These are phyloP conservation scores for Hypoxylon trugodes DNA, from an alignment of 495 filamentous ascomycete species.

Conservation along the genomic window DNA sequence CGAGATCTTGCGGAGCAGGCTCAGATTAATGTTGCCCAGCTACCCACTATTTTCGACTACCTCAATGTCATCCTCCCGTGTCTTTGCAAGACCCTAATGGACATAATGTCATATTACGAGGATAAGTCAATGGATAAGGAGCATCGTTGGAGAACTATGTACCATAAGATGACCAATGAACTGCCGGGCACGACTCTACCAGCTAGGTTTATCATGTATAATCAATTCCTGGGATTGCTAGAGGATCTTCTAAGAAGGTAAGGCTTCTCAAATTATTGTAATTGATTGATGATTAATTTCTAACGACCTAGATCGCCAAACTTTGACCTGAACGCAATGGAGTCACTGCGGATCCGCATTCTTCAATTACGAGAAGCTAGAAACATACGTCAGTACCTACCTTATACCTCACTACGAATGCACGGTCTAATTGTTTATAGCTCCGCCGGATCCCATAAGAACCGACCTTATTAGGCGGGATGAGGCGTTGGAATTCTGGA, in stretches of 20 bases:
- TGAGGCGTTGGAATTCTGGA: slow-evolving; percentile 45
- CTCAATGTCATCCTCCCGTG: slow-evolving; percentile 62
- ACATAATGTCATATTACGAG: slow-evolving; percentile 61
- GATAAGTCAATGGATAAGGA: slow-evolving; percentile 55
- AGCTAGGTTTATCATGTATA: slow-evolving; percentile 62
- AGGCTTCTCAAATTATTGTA: background rate
- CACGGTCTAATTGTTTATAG: slow-evolving; percentile 20
- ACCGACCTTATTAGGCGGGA: slow-evolving; percentile 42
- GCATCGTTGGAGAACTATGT: slow-evolving; percentile 62
- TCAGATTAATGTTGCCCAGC: slow-evolving; percentile 56
- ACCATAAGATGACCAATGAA: slow-evolving; percentile 60
- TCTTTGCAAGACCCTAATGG: slow-evolving; percentile 55
- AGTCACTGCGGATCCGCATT: slow-evolving; percentile 55
- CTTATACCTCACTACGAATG: background rate
- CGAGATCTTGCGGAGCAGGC: slow-evolving; percentile 61
- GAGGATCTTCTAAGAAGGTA: slow-evolving; percentile 60
- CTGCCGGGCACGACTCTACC: slow-evolving; percentile 57
- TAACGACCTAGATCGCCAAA: slow-evolving; percentile 53
- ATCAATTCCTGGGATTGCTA: slow-evolving; percentile 58
- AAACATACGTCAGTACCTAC: slow-evolving; percentile 52
- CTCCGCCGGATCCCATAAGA: slow-evolving; percentile 41
- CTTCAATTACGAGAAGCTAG: slow-evolving; percentile 56
- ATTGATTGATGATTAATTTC: background rate
- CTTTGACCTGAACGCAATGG: slow-evolving; percentile 61
- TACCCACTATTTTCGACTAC: slow-evolving; percentile 59